These are phyloP conservation scores for Debaryomyces maramus DNA, from an alignment of 805 yeast genomes.

Conservation along the genomic window DNA sequence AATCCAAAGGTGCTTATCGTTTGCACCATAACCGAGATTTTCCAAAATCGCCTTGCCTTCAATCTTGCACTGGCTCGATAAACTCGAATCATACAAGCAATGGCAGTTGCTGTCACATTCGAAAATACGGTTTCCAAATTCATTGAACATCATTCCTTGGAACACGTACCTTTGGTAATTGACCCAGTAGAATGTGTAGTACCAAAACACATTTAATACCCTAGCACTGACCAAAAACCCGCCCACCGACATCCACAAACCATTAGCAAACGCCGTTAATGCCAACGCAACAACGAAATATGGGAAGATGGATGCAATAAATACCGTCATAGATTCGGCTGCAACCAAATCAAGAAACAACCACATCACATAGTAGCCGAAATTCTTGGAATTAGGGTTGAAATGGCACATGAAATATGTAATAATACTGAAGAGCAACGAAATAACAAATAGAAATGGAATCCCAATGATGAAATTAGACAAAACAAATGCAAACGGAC, in stretches of 20 bases:
- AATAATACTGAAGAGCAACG: constrained; percentile 30
- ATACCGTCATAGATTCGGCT: constrained; percentile 41
- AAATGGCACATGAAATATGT: constrained; percentile 38
- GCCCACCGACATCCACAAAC: constrained; percentile 46
- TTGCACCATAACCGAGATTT: constrained; percentile 27
- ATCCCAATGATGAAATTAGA: constrained; percentile 37
- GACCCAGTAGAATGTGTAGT: constrained; percentile 41
- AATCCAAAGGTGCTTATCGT: constrained; percentile 33
- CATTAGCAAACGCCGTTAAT: constrained; percentile 40
- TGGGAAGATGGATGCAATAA: constrained; percentile 34
- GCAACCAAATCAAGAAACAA: constrained; percentile 39
- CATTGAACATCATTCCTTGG: constrained; percentile 46
- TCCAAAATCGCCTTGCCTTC: constrained; percentile 33
- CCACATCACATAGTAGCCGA: constrained; percentile 37
- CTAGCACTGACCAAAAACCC: constrained; percentile 39
- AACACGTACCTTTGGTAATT: constrained; percentile 43
- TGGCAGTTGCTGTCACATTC: constrained; percentile 33
- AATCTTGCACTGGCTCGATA: constrained; percentile 30
- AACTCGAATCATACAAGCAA: constrained; percentile 31
- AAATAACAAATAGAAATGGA: constrained; percentile 35
- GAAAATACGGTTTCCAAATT: constrained; percentile 27
- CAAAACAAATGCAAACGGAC: constrained; percentile 33
- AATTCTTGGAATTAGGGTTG: constrained; percentile 26
- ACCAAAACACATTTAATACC: constrained; percentile 38
- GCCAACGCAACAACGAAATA: constrained; percentile 40